phyloP scores from a whole-genome alignment of 176 grass and related monocot species.

The Phoenix roebelenii region DNA sequence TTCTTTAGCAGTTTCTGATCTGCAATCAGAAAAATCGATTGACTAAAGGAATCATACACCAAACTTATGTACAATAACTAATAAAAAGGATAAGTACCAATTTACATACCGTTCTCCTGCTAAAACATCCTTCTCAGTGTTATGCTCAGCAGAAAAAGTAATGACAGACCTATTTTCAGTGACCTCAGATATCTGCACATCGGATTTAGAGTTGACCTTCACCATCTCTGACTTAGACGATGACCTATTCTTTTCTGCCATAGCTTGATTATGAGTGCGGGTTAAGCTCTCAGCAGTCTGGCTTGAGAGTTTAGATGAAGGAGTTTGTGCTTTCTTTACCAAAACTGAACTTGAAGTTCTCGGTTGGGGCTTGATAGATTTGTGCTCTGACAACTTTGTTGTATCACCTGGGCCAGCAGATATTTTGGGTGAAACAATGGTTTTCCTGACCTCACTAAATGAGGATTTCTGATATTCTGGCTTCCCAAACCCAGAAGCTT shows the following conservation, averaged over 20 bases:
- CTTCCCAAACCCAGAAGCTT: constrained; percentile 5
- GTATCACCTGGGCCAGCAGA: constrained; percentile 27
- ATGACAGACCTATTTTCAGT: constrained; percentile 34
- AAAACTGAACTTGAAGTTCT: constrained; percentile 31
- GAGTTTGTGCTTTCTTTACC: constrained; percentile 44
- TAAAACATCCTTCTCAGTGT: constrained; percentile 33
- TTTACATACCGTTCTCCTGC: constrained; percentile 56
- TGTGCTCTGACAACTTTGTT: constrained; percentile 30
- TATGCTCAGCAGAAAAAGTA: constrained; percentile 35
- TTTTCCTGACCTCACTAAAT: constrained; percentile 15
- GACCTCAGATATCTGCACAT: constrained; percentile 15
- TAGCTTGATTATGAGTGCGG: constrained; percentile 24
- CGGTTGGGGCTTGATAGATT: constrained; percentile 33
- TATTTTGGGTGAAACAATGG: constrained; percentile 27
- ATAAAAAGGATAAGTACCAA: no score
- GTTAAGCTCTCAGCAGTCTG: constrained; percentile 35
- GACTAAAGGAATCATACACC: constrained; percentile 14
- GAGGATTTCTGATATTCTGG: constrained; percentile 9
- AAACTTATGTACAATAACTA: not conserved
- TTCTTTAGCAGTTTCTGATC: constrained; percentile 42
- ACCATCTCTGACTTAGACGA: constrained; percentile 47
- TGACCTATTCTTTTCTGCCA: constrained; percentile 38
- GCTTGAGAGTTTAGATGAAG: constrained; percentile 50
- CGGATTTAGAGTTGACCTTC: constrained; percentile 42
- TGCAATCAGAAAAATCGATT: constrained; percentile 25